These are phyloP conservation scores for Gossypium arboreum DNA, from an alignment of 345 rosid genomes.

Conservation along the genomic window DNA sequence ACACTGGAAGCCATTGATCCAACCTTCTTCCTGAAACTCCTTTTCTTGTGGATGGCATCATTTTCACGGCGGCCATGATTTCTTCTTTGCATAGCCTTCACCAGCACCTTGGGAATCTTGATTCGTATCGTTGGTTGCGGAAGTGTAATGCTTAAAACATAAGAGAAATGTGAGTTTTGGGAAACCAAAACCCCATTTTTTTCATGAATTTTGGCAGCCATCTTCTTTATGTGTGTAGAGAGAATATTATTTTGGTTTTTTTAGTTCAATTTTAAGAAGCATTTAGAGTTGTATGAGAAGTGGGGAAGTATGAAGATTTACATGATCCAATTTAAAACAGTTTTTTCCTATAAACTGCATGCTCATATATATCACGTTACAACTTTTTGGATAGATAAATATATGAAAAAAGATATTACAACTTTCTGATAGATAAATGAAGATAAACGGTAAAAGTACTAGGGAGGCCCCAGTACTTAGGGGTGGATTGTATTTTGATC, in stretches of 20 bases:
- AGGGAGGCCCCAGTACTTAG: too few relatives aligned
- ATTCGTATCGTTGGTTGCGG: constrained; percentile 25
- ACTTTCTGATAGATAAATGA: too few relatives aligned
- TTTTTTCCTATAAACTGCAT: not conserved
- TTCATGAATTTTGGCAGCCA: not conserved
- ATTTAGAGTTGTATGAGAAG: not conserved
- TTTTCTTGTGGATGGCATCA: not conserved
- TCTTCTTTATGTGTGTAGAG: not conserved
- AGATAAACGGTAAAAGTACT: too few relatives aligned
- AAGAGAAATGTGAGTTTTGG: not conserved
- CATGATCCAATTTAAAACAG: not conserved
- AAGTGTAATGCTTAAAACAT: constrained; percentile 1
- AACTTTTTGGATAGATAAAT: not conserved
- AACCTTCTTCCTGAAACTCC: constrained; percentile 23
- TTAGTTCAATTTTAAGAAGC: not conserved
- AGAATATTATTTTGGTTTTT: too few relatives aligned
- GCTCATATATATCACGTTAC: too few relatives aligned
- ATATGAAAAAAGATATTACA: too few relatives aligned
- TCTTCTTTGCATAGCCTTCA: constrained; percentile 23
- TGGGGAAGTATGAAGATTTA: not conserved
- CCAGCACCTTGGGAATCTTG: constrained; percentile 27
- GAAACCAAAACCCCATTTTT: not conserved
- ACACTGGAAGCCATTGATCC: constrained; percentile 26
- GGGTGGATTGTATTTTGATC: too few relatives aligned
- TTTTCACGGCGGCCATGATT: not conserved